Conservation (phyloP, 352 stramenopile genomes). For the Globisporangium cystogenes region DNA sequence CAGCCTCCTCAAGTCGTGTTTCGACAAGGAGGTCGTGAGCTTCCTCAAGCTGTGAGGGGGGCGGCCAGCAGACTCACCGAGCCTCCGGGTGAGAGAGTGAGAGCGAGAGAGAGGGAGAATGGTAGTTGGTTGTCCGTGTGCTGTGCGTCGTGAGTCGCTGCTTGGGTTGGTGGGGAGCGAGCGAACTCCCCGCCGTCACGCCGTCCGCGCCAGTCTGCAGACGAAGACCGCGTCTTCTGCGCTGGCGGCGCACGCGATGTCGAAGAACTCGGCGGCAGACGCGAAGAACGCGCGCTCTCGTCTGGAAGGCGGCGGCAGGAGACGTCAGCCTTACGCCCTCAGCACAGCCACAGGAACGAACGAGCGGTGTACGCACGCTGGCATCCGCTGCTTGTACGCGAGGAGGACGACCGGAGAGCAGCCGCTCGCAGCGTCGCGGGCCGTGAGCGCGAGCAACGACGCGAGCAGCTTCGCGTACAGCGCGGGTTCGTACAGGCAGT, state of each 20-base stretch:
- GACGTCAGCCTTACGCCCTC: neutral
- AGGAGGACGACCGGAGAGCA: constrained; percentile 27
- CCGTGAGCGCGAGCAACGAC: constrained; percentile 38
- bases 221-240: constrained; percentile 41
- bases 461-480: constrained; percentile 30
- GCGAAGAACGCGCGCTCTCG: constrained; percentile 44
- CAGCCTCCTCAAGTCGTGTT: constrained; percentile 82
- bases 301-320: constrained; percentile 4
- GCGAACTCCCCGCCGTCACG: too few species aligned
- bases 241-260: constrained; percentile 23
- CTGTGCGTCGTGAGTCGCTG: too few species aligned
- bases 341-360: neutral
- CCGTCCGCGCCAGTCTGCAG: constrained; percentile 18
- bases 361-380: constrained; percentile 18
- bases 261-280: constrained; percentile 25
- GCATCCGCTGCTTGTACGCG: constrained; percentile 69
- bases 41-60: constrained; percentile 57
- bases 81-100: neutral
- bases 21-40: constrained; percentile 77
- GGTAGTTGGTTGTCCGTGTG: too few species aligned
- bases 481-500: constrained; percentile 62
- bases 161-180: too few species aligned
- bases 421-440: neutral
- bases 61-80: too few species aligned
- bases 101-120: too few species aligned